A percentile compares a stretch with the other conserved stretches of the same genome.
Conservation (phyloP, 768 basidiomycete genomes). For the Boletellus sp. region DNA sequence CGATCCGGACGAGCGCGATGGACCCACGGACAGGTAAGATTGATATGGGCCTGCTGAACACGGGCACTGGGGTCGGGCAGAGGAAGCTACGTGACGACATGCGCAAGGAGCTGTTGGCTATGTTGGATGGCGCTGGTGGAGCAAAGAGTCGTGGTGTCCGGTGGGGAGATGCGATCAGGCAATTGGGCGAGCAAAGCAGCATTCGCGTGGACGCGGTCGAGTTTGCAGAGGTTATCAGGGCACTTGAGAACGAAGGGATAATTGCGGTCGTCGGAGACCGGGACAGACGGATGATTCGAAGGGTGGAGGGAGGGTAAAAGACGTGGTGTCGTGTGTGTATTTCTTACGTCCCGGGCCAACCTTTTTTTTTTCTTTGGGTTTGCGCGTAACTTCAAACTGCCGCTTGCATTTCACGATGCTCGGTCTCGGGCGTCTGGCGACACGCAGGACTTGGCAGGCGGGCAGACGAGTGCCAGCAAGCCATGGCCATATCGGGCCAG, state of each 20-base stretch:
- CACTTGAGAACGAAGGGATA: slow-evolving; percentile 79
- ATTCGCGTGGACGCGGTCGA: slow-evolving; percentile 75
- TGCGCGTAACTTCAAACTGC: too few species aligned
- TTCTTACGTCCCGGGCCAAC: slow-evolving; percentile 1
- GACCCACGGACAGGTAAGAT: slow-evolving; percentile 97
- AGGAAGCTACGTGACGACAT: slow-evolving; percentile 86
- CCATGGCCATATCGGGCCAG: slow-evolving; percentile 18
- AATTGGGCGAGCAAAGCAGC: slow-evolving; percentile 79
- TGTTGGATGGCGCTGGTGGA: slow-evolving; percentile 52
- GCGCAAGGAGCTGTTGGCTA: slow-evolving; percentile 69
- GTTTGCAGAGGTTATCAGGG: slow-evolving; percentile 75
- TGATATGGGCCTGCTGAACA: slow-evolving; percentile 93
- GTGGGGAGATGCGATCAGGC: slow-evolving; percentile 80
- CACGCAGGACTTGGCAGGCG: neutral
- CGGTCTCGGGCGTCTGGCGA: too few species aligned
- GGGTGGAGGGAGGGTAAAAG: slow-evolving; percentile 46
- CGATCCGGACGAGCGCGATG: slow-evolving; percentile 91
- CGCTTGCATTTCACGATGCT: too few species aligned
- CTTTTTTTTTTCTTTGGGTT: neutral
- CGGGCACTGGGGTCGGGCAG: slow-evolving; percentile 86
- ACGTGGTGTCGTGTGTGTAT: slow-evolving; percentile 2
- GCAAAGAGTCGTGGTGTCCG: slow-evolving; percentile 58
- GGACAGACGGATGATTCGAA: slow-evolving; percentile 76
- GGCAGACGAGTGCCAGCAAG: neutral
- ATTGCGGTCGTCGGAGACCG: slow-evolving; percentile 86